Conservation (phyloP, 495 filamentous ascomycete genomes). For the Hypoxylon cercidicola region DNA sequence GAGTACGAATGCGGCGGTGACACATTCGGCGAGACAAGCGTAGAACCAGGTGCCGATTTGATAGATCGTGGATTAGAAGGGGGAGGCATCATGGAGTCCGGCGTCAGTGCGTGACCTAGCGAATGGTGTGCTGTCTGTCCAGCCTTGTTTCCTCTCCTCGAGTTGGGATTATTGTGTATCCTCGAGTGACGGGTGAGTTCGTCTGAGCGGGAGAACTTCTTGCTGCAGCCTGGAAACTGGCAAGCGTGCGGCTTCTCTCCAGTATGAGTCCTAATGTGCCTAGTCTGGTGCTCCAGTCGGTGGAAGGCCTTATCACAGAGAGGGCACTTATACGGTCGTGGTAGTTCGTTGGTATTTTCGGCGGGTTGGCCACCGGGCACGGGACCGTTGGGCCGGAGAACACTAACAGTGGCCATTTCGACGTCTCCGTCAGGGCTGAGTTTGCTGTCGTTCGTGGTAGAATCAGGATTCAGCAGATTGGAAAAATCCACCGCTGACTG, state of each 20-base stretch:
- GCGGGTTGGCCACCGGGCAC: conserved; percentile 66
- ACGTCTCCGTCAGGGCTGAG: conserved; percentile 52
- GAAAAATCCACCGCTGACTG: conserved; percentile 79
- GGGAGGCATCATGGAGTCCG: conserved; percentile 76
- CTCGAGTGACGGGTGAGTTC: conserved; percentile 96
- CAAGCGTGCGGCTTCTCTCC: conserved; percentile 98
- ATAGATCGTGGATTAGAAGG: conserved; percentile 71
- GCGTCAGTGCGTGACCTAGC: conserved; percentile 53
- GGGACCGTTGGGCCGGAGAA: conserved; percentile 76
- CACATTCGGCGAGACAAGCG: conserved; percentile 91
- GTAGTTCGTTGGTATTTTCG: conserved; percentile 72
- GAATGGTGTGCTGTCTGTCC: conserved; percentile 58
- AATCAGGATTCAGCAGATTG: conserved; percentile 78
- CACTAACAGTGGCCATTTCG: conserved; percentile 74
- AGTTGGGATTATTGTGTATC: conserved; percentile 99
- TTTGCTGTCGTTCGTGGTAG: conserved; percentile 42
- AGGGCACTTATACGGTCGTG: conserved; percentile 97
- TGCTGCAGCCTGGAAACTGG: conserved; percentile 93
- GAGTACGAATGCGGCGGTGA: conserved; percentile 93
- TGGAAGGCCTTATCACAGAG: conserved; percentile 99
- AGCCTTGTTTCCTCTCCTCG: conserved; percentile 88
- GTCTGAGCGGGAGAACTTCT: conserved; percentile 96
- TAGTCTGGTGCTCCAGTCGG: conserved; percentile 96
- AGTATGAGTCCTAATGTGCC: conserved; percentile 97
- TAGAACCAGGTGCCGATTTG: conserved; percentile 89